Conservation (phyloP, 208 protist species). For the Leishmania aethiopica region DNA sequence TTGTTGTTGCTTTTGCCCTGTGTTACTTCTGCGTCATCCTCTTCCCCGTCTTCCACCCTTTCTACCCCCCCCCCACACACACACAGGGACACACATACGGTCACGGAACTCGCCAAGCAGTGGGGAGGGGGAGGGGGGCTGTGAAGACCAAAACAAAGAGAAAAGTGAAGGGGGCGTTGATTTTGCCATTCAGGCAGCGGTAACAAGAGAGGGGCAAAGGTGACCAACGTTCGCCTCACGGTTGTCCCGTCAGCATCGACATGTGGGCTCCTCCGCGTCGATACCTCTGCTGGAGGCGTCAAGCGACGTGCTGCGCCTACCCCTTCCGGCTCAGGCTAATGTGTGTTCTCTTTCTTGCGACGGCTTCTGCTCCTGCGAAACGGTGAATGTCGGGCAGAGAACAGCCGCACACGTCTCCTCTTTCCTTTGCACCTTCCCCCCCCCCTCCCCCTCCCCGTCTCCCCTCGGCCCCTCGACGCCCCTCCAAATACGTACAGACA, state of each 20-base stretch:
- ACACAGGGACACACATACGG: not conserved
- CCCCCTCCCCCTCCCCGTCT: not conserved
- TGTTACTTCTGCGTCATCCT: not conserved
- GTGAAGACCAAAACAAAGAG: not conserved
- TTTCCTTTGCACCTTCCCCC: not conserved
- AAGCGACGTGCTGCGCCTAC: not conserved
- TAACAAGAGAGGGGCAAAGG: not conserved
- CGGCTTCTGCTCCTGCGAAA: not conserved
- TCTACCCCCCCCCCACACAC: not conserved
- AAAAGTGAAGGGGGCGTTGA: not conserved
- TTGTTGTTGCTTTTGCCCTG: not conserved
- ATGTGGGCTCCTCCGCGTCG: not conserved
- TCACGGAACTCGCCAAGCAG: not conserved
- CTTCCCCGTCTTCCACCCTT: not conserved
- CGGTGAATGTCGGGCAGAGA: not conserved
- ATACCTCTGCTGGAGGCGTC: not conserved
- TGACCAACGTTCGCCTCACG: not conserved
- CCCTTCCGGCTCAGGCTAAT: not conserved
- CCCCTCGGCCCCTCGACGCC: not conserved
- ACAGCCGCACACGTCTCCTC: too few species aligned
- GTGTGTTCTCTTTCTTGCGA: not conserved
- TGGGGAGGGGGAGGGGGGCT: not conserved
- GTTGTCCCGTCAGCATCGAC: not conserved
- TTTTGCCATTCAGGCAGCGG: not conserved
- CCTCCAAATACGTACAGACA: not conserved